Base-by-base conservation (phyloP, 169 alveolate genomes). In the Cryptosporidium bovis region DNA sequence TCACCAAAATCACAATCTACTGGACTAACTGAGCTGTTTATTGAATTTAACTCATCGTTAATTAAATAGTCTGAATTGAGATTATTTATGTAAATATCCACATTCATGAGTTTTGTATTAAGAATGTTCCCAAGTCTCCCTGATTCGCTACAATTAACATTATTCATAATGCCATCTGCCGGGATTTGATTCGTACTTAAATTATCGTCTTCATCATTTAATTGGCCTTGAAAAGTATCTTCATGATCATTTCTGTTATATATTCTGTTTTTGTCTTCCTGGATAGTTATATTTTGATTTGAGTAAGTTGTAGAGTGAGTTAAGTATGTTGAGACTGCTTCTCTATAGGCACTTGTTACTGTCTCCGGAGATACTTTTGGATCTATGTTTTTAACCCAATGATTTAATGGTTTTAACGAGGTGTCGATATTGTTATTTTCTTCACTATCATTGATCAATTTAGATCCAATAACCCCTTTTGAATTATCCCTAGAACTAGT, bases 291-390 rank as follows among this genome's bases (percentile, higher is more conserved):
- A 34, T 56, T 69, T 7, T 33, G 31, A 51, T 69, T 64, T 31
- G 83, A 69, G 48, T 55, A 36, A 13, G 64, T 15, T 29, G 66
- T 51, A 15, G 87, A 62, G 12, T 77, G 71, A 0, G 87, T 60
- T n/a, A 77, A 34, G 29, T 77, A 77, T 20, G 87, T 77, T n/a
- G 87, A 77, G 0, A 77, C 87, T 44, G 87, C 87, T 60, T 77
- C 87, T 77, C 87, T 77, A 60, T 77, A 77, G 3, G 87, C 87
- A 48, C 33, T 77, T 36, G 87, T 77, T 20, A 77, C 87, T 40
- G 31, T 62, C 40, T 77, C 87, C 1, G 87, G 87, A 20, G 87
- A 62, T 16, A 62, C 87, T 62, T 77, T 36, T 2, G 87, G 40
- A 36, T 62, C 87, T 20, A 77, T 60, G 20, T 62, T 77, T 24